Evolutionary conservation across 805 yeast genomes (phyloP).

Genomic region (Pichia nanzhaoensis): DNA sequence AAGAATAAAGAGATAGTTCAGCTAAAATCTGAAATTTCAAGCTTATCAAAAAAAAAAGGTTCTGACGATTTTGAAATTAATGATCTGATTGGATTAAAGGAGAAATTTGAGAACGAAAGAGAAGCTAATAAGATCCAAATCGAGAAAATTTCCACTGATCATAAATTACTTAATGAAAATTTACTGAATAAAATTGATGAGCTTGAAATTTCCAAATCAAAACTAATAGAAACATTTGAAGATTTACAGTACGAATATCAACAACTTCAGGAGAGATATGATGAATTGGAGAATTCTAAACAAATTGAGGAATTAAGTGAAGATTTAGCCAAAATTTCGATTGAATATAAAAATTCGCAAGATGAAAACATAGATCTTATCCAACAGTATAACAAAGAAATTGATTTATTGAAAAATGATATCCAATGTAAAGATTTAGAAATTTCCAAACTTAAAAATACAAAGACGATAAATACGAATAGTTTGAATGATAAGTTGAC

Average conservation of each 20-base stretch:
- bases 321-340: constrained; percentile 34
- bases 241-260: constrained; percentile 22
- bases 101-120: constrained; percentile 9
- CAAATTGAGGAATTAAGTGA: constrained; percentile 28
- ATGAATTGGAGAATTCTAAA: constrained; percentile 7
- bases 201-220: constrained; percentile 32
- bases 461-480: not conserved
- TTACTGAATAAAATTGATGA: constrained; percentile 30
- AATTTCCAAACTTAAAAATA: constrained; percentile 1
- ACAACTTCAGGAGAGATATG: constrained; percentile 9
- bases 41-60: not conserved
- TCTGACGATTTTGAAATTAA: not conserved
- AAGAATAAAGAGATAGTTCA: constrained; percentile 2
- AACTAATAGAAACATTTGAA: constrained; percentile 33
- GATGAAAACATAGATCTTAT: constrained; percentile 21
- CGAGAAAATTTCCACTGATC: constrained; percentile 19
- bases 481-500: constrained; percentile 1
- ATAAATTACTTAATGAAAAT: constrained; percentile 26
- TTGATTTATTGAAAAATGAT: constrained; percentile 14
- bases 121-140: constrained; percentile 10
- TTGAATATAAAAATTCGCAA: constrained; percentile 28
- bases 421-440: constrained; percentile 13
- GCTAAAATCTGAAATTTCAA: constrained; percentile 3
- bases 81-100: constrained; percentile 4
- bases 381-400: constrained; percentile 9